Evolutionary conservation across 352 stramenopile species (phyloP).

Genomic region (Phytopythium helicoides): DNA sequence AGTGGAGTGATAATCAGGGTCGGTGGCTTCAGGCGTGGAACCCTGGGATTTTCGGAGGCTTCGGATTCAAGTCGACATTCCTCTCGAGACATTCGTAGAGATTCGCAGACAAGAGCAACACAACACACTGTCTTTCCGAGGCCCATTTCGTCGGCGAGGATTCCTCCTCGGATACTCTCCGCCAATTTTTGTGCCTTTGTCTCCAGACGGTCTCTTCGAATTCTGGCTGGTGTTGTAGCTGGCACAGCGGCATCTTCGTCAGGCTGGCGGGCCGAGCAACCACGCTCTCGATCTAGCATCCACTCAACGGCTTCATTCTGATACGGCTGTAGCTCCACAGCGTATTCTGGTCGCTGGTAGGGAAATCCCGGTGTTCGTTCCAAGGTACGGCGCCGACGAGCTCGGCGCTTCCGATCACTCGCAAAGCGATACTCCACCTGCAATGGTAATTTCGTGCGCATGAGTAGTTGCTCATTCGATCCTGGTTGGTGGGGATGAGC

Average conservation of each 20-base stretch:
- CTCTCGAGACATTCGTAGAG: constrained; percentile 41
- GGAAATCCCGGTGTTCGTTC: constrained; percentile 37
- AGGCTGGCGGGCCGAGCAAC: constrained; percentile 1
- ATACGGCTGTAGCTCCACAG: constrained; percentile 71
- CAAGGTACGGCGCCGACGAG: constrained; percentile 39
- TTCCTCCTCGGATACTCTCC: constrained; percentile 58
- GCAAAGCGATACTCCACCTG: constrained; percentile 56
- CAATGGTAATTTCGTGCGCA: constrained; percentile 61
- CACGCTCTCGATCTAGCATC: constrained; percentile 75
- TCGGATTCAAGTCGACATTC: constrained; percentile 13
- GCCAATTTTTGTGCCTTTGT: constrained; percentile 34
- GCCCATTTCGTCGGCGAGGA: constrained; percentile 89
- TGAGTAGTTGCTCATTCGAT: constrained; percentile 10
- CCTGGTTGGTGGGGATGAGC: background rate
- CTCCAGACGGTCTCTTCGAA: constrained; percentile 22
- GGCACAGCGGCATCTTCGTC: background rate
- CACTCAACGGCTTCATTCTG: constrained; percentile 86
- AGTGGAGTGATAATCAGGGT: constrained; percentile 81
- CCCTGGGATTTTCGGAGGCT: constrained; percentile 11
- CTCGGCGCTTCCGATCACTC: constrained; percentile 44
- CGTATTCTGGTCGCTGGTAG: constrained; percentile 45
- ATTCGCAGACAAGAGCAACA: constrained; percentile 75
- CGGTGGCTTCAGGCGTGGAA: constrained; percentile 46
- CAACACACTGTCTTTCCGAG: constrained; percentile 91
- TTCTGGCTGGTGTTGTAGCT: constrained; percentile 2